Evolutionary conservation across 768 basidiomycete species (phyloP).

Genomic region (Leccinum truebloodii): DNA sequence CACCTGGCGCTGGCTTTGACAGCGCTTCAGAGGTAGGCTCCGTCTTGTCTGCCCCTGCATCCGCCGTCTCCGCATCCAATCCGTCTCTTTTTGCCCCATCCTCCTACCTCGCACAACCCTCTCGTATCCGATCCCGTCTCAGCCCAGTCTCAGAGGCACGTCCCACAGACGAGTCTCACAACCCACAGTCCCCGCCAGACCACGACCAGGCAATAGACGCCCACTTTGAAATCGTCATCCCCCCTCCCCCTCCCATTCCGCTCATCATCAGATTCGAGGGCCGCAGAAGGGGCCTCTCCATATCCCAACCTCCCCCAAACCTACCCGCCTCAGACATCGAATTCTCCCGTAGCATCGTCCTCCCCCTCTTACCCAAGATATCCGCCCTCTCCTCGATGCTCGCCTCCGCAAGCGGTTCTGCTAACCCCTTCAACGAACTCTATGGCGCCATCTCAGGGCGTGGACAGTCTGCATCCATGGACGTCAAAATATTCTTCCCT

Average conservation of each 20-base stretch:
- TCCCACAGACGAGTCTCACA: slow-evolving; percentile 31
- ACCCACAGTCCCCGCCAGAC: slow-evolving; percentile 23
- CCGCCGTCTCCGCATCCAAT: slow-evolving; percentile 52
- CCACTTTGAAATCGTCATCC: slow-evolving; percentile 58
- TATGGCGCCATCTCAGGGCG: slow-evolving; percentile 87
- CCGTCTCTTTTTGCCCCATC: slow-evolving; percentile 56
- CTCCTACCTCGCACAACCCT: slow-evolving; percentile 38
- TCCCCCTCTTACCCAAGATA: slow-evolving; percentile 41
- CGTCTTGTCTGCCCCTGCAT: slow-evolving; percentile 52
- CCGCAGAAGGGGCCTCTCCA: slow-evolving; percentile 32
- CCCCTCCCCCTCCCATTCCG: slow-evolving; percentile 32
- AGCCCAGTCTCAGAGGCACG: slow-evolving; percentile 65
- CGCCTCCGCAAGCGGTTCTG: slow-evolving; percentile 56
- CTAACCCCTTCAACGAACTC: slow-evolving; percentile 86
- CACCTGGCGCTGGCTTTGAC: too few relatives aligned
- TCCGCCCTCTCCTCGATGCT: slow-evolving; percentile 79
- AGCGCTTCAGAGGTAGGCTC: too few relatives aligned
- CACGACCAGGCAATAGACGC: slow-evolving; percentile 37
- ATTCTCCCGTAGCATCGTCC: slow-evolving; percentile 56
- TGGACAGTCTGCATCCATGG: slow-evolving; percentile 59
- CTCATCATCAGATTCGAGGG: slow-evolving; percentile 25
- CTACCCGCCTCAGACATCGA: slow-evolving; percentile 30
- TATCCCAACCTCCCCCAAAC: slow-evolving; percentile 26
- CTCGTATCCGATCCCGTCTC: slow-evolving; percentile 47
- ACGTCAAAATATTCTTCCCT: slow-evolving; percentile 84